Conservation (phyloP, 306 rosid species). For the Pterocarpus santalinus region DNA sequence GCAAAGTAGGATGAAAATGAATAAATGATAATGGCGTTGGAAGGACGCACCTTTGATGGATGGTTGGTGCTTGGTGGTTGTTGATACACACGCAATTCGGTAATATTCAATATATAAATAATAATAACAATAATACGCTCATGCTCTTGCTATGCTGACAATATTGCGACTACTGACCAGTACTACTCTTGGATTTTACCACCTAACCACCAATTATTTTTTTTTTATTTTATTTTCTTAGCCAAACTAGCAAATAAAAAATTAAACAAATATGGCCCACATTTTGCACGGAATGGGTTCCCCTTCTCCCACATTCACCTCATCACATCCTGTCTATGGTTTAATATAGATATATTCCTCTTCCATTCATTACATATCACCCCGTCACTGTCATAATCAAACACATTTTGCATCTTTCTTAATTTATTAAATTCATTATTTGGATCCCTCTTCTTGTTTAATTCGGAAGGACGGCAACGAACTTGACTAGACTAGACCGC, state of each 20-base stretch:
- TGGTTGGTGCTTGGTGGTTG: neutral
- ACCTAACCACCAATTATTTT: conserved; percentile 34
- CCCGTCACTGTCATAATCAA: conserved; percentile 6
- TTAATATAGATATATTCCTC: neutral
- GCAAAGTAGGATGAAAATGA: neutral
- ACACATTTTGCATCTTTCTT: conserved; percentile 4
- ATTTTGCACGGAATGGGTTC: neutral
- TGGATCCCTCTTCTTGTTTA: neutral
- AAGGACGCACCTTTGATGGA: neutral
- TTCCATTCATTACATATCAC: neutral
- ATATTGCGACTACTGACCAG: neutral
- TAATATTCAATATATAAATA: too few species aligned
- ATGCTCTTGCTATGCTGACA: neutral
- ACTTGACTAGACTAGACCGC: neutral
- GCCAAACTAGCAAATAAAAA: neutral
- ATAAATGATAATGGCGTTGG: neutral
- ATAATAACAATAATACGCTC: too few species aligned
- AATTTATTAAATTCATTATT: neutral
- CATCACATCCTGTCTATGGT: neutral
- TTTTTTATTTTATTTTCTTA: neutral
- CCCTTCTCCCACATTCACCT: conserved; percentile 10
- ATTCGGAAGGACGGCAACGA: neutral
- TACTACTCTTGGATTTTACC: neutral
- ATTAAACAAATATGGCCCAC: neutral
- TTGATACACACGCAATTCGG: neutral